These are phyloP conservation scores for Bipolaris zeicola DNA, from an alignment of 2,329 filamentous ascomycete species.

Conservation along the genomic window DNA sequence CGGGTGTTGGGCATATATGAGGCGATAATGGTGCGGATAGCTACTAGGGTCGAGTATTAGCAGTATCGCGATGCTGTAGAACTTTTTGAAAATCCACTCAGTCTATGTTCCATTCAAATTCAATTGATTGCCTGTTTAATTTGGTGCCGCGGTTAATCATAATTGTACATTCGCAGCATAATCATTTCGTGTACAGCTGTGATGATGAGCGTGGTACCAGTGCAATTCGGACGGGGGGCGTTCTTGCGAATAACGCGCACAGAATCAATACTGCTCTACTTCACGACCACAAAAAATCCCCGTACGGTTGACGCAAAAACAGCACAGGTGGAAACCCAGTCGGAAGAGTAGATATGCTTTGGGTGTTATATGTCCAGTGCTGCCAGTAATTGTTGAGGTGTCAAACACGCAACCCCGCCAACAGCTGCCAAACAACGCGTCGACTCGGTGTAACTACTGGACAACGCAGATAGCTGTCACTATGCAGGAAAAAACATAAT, in stretches of 20 bases:
- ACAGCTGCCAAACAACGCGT: neutral
- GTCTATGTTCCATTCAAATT: neutral
- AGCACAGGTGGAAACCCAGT: too few relatives aligned
- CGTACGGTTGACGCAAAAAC: too few relatives aligned
- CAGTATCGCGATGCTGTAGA: too few relatives aligned
- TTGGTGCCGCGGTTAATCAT: neutral
- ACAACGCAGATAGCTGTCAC: neutral
- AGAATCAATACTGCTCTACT: neutral
- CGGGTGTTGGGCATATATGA: too few relatives aligned
- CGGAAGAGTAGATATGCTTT: neutral
- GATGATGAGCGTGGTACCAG: neutral
- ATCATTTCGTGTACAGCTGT: neutral
- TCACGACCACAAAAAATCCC: too few relatives aligned
- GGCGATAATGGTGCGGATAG: too few relatives aligned
- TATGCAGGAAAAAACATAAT: neutral
- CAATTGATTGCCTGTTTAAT: too few relatives aligned
- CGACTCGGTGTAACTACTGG: neutral
- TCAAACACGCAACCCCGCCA: neutral
- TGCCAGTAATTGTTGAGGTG: slow-evolving; percentile 1
- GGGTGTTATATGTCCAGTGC: neutral
- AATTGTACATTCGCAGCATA: too few relatives aligned
- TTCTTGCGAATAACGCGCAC: neutral
- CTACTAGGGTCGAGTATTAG: too few relatives aligned
- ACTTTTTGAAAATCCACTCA: too few relatives aligned
- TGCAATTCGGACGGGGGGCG: neutral